These are phyloP conservation scores for Fusarium sp. DNA, from an alignment of 2,329 filamentous ascomycete genomes.

Conservation along the genomic window DNA sequence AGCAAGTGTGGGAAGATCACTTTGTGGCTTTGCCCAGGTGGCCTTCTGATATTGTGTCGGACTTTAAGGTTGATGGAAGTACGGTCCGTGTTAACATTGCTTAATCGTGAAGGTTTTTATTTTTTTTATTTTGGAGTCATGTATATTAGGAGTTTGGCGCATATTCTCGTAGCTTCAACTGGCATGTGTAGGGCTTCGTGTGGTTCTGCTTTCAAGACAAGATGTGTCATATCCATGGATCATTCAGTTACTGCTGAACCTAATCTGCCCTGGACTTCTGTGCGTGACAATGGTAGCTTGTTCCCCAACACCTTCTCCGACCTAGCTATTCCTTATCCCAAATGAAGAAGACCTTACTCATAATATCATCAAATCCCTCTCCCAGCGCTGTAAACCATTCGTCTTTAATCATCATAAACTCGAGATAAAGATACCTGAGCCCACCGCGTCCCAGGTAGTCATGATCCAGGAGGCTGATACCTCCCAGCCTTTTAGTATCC, in stretches of 20 bases:
- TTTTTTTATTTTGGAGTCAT: too few species aligned
- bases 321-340: not conserved
- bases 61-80: not conserved
- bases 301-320: not conserved
- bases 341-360: not conserved
- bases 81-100: not conserved
- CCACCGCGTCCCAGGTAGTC: not conserved
- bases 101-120: too few species aligned
- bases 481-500: constrained; percentile 46
- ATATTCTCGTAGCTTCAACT: too few species aligned
- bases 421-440: not conserved
- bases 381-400: not conserved
- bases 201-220: too few species aligned
- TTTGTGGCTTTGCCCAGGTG: not conserved
- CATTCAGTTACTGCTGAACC: not conserved
- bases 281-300: not conserved
- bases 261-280: not conserved
- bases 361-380: not conserved
- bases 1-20: not conserved
- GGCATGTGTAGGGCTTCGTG: too few species aligned
- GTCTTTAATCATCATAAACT: not conserved
- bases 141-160: too few species aligned
- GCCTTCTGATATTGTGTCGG: rapidly evolving
- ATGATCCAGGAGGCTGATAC: not conserved
- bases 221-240: not conserved